Evolutionary conservation across 805 yeast species (phyloP).

Genomic region (Tetrapisispora arboricola): DNA sequence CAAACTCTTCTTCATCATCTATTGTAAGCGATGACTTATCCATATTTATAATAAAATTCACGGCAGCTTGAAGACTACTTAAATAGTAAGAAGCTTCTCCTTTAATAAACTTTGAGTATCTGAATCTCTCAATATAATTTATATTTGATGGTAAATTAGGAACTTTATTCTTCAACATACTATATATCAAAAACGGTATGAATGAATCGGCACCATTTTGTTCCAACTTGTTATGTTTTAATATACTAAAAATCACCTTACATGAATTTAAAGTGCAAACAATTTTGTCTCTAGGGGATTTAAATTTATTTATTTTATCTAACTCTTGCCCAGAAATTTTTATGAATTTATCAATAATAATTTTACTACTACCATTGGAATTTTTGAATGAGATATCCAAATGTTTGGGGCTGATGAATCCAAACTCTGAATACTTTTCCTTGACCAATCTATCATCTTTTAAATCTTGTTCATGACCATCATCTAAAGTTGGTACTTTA

Average conservation of each 20-base stretch:
- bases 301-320: constrained; percentile 64
- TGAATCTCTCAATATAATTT: constrained; percentile 73
- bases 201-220: constrained; percentile 87
- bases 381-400: constrained; percentile 58
- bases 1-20: constrained; percentile 46
- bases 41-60: constrained; percentile 62
- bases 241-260: constrained; percentile 80
- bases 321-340: constrained; percentile 65
- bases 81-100: constrained; percentile 91
- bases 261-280: constrained; percentile 87
- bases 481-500: constrained; percentile 35
- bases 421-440: constrained; percentile 47
- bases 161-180: constrained; percentile 61
- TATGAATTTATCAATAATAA: constrained; percentile 40
- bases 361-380: constrained; percentile 3
- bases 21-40: constrained; percentile 50
- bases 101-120: constrained; percentile 60
- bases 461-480: constrained; percentile 54
- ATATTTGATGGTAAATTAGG: constrained; percentile 63
- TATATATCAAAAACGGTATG: constrained; percentile 77
- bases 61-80: constrained; percentile 84
- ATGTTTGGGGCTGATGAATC: constrained; percentile 66
- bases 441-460: constrained; percentile 44
- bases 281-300: constrained; percentile 91
- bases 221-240: constrained; percentile 54